Evolutionary conservation across 805 yeast genomes (phyloP), one percentile per base, ranked within the genome.

Genomic region (Cyberlindnera americana): DNA sequence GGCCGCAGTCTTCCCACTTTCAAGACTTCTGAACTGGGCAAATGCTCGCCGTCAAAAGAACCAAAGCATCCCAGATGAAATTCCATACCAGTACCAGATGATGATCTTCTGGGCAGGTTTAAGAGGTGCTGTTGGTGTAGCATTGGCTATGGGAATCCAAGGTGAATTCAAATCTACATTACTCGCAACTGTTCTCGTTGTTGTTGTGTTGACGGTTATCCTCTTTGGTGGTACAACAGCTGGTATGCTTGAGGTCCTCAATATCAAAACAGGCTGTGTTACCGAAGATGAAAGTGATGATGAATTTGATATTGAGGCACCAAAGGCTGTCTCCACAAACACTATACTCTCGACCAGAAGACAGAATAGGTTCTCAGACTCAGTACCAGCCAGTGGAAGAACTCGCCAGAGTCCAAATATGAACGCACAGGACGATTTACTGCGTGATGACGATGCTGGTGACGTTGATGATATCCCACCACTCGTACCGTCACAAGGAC

Each of bases 71-170:
- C 83, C 85, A 2, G 96, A 89, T 54, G 98, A 91, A 64, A 89
- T 93, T 46, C 93, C 96, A 19, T 91, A 87, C 54, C 87, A 83
- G 46, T 93, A 93, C 62, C 99, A 93, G 65, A 88, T 89, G 86
- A 93, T 93, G 99, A 88, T 91, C 36, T 93, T 93, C 61, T 93
- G 99, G 99, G 99, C 99, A 3, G 99, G 99, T 4, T 70, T 93
- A 41, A 74, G 99, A 57, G 99, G 99, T 44, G 99, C 99, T 1
- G 99, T 93, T 25, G 99, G 99, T 49, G 99, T 93, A 5, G 99
- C 99, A 0, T 73, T 93, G 55, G 99, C 99, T 0, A 88, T 95
- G 80, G 99, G 99, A 12, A 68, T 93, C 29, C 95, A 87, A 64
- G 99, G 98, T 45, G 96, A 91, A 56, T 81, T 86, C 40, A 91